Evolutionary conservation across 495 filamentous ascomycete species (phyloP), one percentile per base, ranked within the genome.

Genomic region (Aspergillus avenaceus): DNA sequence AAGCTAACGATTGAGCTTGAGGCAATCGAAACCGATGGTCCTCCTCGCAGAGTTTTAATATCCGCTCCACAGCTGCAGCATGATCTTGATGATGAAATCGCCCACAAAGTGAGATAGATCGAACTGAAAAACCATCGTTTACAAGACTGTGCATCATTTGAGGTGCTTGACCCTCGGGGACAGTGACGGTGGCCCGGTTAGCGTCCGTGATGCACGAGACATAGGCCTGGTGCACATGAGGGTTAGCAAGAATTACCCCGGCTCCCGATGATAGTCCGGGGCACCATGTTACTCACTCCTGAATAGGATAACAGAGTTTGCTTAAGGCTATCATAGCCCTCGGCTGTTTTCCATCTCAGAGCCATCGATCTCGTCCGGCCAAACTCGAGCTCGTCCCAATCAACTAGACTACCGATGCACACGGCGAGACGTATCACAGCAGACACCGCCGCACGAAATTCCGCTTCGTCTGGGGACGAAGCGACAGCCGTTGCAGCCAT

Each of bases 201-300:
- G 66, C 56, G 45, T 76, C 74, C 23, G 62, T 72, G 12, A 55
- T 40, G 19, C 70, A 70, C n/a, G 74, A 73, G 16, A 75, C 54
- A 47, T 77, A 77, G n/a, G 64, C 67, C 69, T 74, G 51, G 23
- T 36, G 36, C 25, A 34, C 21, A 41, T 27, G n/a, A 54, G 18
- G 16, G 47, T 53, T 53, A 53, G 52, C 34, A 42, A 54, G 29
- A 44, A 40, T 26, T 52, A 12, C 4, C 22, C 47, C 5, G 8
- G n/a, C 37, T 45, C 19, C 40, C 28, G 16, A 31, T 31, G 27
- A 5, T 7, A 31, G 14, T n/a, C n/a, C n/a, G n/a, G n/a, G n/a
- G n/a, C n/a, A n/a, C n/a, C n/a, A n/a, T n/a, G n/a, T n/a, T n/a
- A n/a, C n/a, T n/a, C n/a, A n/a, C n/a, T n/a, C n/a, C n/a, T n/a